A percentile compares a stretch with the other conserved stretches of the same genome.
These are phyloP conservation scores for Ensete ventricosum DNA, from an alignment of 176 grass and related monocot species.

Conservation along the genomic window DNA sequence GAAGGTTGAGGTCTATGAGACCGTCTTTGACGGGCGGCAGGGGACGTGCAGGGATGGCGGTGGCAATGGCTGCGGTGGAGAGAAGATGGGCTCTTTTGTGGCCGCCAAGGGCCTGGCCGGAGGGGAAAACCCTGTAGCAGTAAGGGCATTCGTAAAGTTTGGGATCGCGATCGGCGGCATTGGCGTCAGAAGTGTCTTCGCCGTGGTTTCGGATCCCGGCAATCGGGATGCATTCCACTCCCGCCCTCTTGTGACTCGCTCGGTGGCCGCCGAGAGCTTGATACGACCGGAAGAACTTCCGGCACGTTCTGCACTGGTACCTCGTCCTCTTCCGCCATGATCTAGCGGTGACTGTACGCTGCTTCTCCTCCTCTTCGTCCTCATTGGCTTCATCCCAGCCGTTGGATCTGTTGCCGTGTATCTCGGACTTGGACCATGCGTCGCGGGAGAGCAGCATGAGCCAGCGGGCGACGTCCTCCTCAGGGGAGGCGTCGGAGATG, in stretches of 20 bases:
- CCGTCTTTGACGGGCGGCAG: slow-evolving; percentile 3
- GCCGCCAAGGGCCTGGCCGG: slow-evolving; percentile 37
- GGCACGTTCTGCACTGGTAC: slow-evolving; percentile 60
- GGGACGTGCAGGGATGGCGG: not conserved
- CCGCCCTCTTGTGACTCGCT: slow-evolving; percentile 48
- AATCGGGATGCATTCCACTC: not conserved
- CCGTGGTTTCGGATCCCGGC: not conserved
- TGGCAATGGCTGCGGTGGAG: not conserved
- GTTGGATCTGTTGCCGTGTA: not conserved
- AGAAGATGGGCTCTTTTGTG: slow-evolving; percentile 41
- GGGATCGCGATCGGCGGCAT: not conserved
- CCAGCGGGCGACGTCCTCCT: slow-evolving; percentile 54
- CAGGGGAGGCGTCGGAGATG: slow-evolving; percentile 53
- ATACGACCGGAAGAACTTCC: slow-evolving; percentile 72
- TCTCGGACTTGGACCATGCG: slow-evolving; percentile 22
- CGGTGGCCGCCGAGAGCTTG: slow-evolving; percentile 87
- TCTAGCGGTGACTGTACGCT: not conserved
- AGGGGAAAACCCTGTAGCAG: slow-evolving; percentile 42
- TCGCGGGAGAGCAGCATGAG: slow-evolving; percentile 67
- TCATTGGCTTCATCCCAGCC: not conserved
- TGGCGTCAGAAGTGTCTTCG: not conserved
- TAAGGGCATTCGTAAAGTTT: slow-evolving; percentile 28
- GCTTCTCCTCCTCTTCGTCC: not conserved
- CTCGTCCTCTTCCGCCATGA: not conserved
- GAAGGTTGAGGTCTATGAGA: slow-evolving; percentile 49